Evolutionary conservation across 305 asterid genomes (phyloP).

Genomic region (Lippia alba): DNA sequence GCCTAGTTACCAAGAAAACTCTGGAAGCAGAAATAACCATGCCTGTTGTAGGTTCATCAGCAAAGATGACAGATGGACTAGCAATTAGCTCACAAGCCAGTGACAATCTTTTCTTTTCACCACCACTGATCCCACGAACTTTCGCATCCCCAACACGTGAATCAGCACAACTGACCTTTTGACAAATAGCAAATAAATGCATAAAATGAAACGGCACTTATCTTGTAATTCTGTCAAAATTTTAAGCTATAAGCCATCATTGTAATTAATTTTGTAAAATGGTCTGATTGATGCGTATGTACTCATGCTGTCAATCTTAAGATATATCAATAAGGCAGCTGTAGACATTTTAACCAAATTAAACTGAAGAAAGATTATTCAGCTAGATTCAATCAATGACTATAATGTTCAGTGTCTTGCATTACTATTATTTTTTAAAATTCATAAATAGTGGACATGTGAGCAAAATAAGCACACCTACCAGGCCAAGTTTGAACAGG

Average conservation of each 20-base stretch:
- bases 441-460: conserved; percentile 12
- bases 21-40: conserved; percentile 39
- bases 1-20: conserved; percentile 21
- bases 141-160: conserved; percentile 95
- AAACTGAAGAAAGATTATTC: conserved; percentile 16
- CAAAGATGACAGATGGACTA: conserved; percentile 96
- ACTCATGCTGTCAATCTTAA: conserved; percentile 12
- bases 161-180: conserved; percentile 92
- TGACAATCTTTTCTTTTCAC: conserved; percentile 94
- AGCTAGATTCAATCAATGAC: neutral
- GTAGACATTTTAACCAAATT: neutral
- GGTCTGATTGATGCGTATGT: conserved; percentile 6
- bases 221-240: conserved; percentile 17
- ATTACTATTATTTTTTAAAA: neutral
- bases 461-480: conserved; percentile 44
- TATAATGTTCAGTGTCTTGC: conserved; percentile 12
- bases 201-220: conserved; percentile 22
- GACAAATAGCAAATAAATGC: conserved; percentile 37
- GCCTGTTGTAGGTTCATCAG: conserved; percentile 99
- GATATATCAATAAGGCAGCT: conserved; percentile 3
- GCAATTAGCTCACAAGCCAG: conserved; percentile 97
- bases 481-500: conserved; percentile 88
- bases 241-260: conserved; percentile 8
- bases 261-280: neutral
- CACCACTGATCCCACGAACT: conserved; percentile 98